A percentile compares a stretch with the other conserved stretches of the same genome.
Evolutionary conservation across 345 rosid species (phyloP).

Genomic region (Camelina sativa): DNA sequence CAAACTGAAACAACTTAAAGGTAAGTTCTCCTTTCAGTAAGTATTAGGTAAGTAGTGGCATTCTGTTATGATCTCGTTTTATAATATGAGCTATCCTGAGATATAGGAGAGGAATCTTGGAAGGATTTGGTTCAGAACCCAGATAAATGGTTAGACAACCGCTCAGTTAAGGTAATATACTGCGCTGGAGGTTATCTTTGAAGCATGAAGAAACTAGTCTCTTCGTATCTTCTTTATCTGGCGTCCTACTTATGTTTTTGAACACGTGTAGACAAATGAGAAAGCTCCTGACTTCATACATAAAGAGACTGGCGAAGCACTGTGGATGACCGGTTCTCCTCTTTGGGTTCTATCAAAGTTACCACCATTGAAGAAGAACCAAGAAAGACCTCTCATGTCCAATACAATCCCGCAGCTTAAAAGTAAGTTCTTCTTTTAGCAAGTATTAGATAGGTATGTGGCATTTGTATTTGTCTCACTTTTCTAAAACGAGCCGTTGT

Average conservation of each 20-base stretch:
- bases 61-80: neutral
- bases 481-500: conserved; percentile 7
- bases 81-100: conserved; percentile 10
- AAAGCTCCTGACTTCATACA: conserved; percentile 76
- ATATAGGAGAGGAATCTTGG: conserved; percentile 71
- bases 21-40: conserved; percentile 39
- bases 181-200: neutral
- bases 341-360: conserved; percentile 64
- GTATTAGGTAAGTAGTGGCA: conserved; percentile 7
- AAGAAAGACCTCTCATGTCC: conserved; percentile 26
- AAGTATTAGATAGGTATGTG: neutral
- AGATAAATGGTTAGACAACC: conserved; percentile 72
- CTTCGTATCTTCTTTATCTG: neutral
- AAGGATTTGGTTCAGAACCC: conserved; percentile 71
- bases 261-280: conserved; percentile 38
- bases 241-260: conserved; percentile 18
- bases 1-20: conserved; percentile 47
- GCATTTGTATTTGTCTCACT: neutral
- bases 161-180: conserved; percentile 59
- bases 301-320: conserved; percentile 60
- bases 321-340: conserved; percentile 63
- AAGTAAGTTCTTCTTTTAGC: conserved; percentile 15
- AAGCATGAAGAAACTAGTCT: conserved; percentile 11
- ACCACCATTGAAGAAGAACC: conserved; percentile 53
- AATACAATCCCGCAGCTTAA: conserved; percentile 18